These are phyloP conservation scores for Wickerhamiella shivajii DNA, from an alignment of 805 yeast genomes.

Conservation along the genomic window DNA sequence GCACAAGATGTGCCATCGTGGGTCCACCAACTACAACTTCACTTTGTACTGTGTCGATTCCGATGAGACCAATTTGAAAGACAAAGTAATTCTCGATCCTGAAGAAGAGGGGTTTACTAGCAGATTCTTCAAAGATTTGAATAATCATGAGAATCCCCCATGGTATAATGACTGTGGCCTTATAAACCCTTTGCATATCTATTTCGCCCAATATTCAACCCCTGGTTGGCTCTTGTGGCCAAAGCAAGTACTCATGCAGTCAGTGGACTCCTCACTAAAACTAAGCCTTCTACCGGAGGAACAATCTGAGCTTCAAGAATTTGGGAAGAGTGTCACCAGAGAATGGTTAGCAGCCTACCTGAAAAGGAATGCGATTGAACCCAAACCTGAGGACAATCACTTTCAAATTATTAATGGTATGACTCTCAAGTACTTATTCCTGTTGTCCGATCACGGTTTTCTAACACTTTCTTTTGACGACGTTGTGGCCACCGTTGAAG, in stretches of 20 bases:
- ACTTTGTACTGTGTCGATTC: constrained; percentile 21
- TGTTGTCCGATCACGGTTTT: constrained; percentile 33
- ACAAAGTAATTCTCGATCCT: constrained; percentile 20
- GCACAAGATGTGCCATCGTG: constrained; percentile 32
- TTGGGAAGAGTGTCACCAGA: neutral
- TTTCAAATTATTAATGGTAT: constrained; percentile 54
- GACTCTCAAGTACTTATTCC: constrained; percentile 36
- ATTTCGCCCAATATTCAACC: too few species aligned
- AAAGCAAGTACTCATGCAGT: neutral
- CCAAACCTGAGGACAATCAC: constrained; percentile 35
- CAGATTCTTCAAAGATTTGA: constrained; percentile 38
- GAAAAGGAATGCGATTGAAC: constrained; percentile 46
- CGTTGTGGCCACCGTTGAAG: constrained; percentile 35
- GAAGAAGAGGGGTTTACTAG: constrained; percentile 27
- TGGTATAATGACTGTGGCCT: constrained; percentile 42
- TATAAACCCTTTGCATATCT: neutral
- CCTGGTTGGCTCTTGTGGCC: constrained; percentile 10
- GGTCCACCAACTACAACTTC: constrained; percentile 35
- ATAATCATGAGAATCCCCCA: constrained; percentile 35
- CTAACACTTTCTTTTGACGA: constrained; percentile 36
- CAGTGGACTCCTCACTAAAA: neutral
- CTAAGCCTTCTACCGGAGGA: neutral
- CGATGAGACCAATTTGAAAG: constrained; percentile 23
- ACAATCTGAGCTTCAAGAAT: neutral
- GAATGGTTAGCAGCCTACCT: constrained; percentile 17